phyloP scores from a whole-genome alignment of 768 basidiomycete genomes.

The Suillus bovinus region DNA sequence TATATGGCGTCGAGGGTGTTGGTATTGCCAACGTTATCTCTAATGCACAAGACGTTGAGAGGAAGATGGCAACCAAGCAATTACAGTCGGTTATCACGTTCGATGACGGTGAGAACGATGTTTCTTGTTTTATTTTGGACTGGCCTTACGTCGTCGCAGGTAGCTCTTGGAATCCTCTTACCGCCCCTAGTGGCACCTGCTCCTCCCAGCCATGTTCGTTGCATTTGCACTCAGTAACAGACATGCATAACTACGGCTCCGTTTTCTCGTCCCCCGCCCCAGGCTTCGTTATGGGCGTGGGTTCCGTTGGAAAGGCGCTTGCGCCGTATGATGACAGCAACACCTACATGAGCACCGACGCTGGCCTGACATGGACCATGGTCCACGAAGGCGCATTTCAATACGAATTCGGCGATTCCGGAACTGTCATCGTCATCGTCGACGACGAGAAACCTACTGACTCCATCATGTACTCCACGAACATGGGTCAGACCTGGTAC shows the following conservation, averaged over 20 bases:
- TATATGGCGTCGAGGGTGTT: slow-evolving; percentile 87
- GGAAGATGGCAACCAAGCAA: slow-evolving; percentile 64
- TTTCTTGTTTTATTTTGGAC: slow-evolving; percentile 4
- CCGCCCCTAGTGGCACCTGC: slow-evolving; percentile 58
- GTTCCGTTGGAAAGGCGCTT: slow-evolving; percentile 73
- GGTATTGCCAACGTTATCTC: slow-evolving; percentile 87
- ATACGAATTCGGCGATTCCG: slow-evolving; percentile 95
- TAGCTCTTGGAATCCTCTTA: slow-evolving; percentile 75
- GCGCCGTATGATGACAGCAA: slow-evolving; percentile 82
- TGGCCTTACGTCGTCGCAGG: slow-evolving; percentile 32
- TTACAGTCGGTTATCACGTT: slow-evolving; percentile 84
- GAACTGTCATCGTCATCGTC: slow-evolving; percentile 74
- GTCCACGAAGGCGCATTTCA: slow-evolving; percentile 75
- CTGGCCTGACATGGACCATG: slow-evolving; percentile 86
- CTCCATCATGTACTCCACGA: slow-evolving; percentile 72
- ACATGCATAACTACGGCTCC: slow-evolving; percentile 90
- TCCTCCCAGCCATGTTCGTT: slow-evolving; percentile 71
- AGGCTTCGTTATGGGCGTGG: slow-evolving; percentile 96
- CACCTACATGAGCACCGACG: slow-evolving; percentile 91
- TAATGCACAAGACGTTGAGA: slow-evolving; percentile 84
- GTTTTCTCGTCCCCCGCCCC: slow-evolving; percentile 95
- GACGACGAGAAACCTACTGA: slow-evolving; percentile 83
- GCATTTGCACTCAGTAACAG: slow-evolving; percentile 91
- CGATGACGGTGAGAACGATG: slow-evolving; percentile 64
- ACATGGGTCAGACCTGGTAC: slow-evolving; percentile 84